Evolutionary conservation across 495 filamentous ascomycete genomes (phyloP).

Genomic region (Trichodelitschia bisporula): DNA sequence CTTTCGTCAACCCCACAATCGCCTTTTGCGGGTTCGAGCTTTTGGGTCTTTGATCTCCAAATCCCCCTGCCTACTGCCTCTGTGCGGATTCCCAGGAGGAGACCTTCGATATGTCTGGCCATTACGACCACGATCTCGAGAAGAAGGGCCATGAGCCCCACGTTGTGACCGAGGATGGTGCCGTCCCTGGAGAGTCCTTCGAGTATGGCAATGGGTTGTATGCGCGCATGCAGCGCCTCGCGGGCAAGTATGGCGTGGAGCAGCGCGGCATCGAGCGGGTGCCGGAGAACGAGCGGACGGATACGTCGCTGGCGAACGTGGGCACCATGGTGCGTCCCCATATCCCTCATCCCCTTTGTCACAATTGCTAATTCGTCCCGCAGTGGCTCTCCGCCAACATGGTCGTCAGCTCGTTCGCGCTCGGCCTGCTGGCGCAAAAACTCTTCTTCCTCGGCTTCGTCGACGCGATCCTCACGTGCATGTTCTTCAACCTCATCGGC

Average conservation of each 20-base stretch:
- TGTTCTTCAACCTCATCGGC: conserved; percentile 61
- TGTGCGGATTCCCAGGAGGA: too few species aligned
- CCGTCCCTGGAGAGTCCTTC: conserved; percentile 36
- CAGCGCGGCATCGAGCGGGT: conserved; percentile 64
- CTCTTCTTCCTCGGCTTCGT: conserved; percentile 48
- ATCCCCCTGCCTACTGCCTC: too few species aligned
- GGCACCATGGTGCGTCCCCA: conserved; percentile 41
- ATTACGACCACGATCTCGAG: conserved; percentile 6
- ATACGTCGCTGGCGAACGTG: conserved; percentile 32
- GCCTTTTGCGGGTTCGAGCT: too few species aligned
- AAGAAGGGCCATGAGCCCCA: conserved; percentile 3
- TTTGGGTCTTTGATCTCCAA: too few species aligned
- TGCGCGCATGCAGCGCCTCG: conserved; percentile 44
- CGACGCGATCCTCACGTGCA: conserved; percentile 47
- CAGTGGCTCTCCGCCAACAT: conserved; percentile 73
- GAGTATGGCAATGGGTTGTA: conserved; percentile 32
- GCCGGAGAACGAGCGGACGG: conserved; percentile 44
- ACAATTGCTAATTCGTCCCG: background rate
- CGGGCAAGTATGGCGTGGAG: conserved; percentile 46
- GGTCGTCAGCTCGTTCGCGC: conserved; percentile 61
- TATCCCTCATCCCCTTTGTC: background rate
- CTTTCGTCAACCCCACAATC: too few species aligned
- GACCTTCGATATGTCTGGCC: too few species aligned
- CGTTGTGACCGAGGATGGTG: conserved; percentile 24
- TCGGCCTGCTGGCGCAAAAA: conserved; percentile 45